These are phyloP conservation scores for Trametes sp. DNA, from an alignment of 1,284 basidiomycete species.

Conservation along the genomic window DNA sequence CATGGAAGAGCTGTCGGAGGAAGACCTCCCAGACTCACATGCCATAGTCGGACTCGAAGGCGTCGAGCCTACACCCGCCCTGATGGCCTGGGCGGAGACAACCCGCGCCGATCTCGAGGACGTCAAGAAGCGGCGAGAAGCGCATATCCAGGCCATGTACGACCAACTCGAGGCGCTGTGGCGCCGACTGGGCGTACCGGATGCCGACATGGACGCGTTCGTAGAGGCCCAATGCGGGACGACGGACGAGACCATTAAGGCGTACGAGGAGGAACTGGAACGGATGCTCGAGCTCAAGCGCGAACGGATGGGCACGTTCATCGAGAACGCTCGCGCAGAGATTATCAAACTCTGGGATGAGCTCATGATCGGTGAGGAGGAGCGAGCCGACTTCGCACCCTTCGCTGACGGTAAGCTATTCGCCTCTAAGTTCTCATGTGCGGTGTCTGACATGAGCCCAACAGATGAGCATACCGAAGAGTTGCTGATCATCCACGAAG, in stretches of 20 bases:
- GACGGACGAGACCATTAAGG: slow-evolving; percentile 73
- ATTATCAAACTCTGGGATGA: slow-evolving; percentile 88
- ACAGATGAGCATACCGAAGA: slow-evolving; percentile 91
- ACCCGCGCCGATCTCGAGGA: slow-evolving; percentile 70
- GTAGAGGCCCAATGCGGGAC: slow-evolving; percentile 82
- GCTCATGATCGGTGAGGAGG: slow-evolving; percentile 85
- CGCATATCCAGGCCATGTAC: slow-evolving; percentile 85
- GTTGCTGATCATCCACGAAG: slow-evolving; percentile 87
- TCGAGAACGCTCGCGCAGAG: slow-evolving; percentile 83
- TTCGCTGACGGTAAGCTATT: slow-evolving; percentile 76
- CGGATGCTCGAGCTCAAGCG: slow-evolving; percentile 91
- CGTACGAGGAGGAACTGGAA: slow-evolving; percentile 91
- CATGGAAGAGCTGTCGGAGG: slow-evolving; percentile 67
- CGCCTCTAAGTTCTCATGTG: not conserved
- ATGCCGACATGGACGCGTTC: slow-evolving; percentile 81
- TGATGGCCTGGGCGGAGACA: slow-evolving; percentile 69
- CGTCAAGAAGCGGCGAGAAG: slow-evolving; percentile 72
- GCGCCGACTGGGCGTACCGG: slow-evolving; percentile 77
- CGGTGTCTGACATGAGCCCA: not conserved
- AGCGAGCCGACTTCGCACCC: slow-evolving; percentile 81
- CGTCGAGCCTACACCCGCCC: slow-evolving; percentile 71
- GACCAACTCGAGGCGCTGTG: slow-evolving; percentile 86
- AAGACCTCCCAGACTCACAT: slow-evolving; percentile 52
- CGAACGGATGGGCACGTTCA: slow-evolving; percentile 88
- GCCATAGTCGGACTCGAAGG: slow-evolving; percentile 57